Evolutionary conservation across 441 rosid species (phyloP), one percentile per base, ranked within the genome.

Genomic region (Lepidium campestre): DNA sequence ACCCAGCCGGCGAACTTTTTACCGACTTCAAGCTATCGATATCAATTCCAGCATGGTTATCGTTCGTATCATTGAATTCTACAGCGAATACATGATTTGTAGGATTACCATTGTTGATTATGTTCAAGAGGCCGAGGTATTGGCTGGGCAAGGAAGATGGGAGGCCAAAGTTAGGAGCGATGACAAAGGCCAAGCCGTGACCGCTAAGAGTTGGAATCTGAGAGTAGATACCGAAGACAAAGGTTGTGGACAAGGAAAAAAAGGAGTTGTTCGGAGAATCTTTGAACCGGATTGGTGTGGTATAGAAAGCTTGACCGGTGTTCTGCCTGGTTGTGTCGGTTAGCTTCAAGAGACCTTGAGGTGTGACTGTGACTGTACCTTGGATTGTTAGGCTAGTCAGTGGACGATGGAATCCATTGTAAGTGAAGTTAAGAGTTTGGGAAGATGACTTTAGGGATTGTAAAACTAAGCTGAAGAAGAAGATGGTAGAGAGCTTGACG

Each of bases 1-100:
- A 86, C 1, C 82, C 81, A 0, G 86, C 89, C 1, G 59, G 1
- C 11, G 74, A 76, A 25, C 86, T 83, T 11, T 67, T 69, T 6
- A 69, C 80, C 2, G 97, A 91, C 3, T 0, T 72, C 61, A 87
- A 18, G 73, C 86, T 79, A 73, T 87, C 83, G 72, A 85, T 49
- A 70, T 91, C 83, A 64, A 91, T 81, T 10, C 93, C 94, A 5
- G 85, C 73, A 75, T 91, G 97, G 80, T 88, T 86, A 23, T 81
- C 78, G 63, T 85, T 63, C 4, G 78, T 75, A 59, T 88, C 91
- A 0, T 67, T 71, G 52, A 86, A 86, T 54, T 91, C 96, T 7
- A 88, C 90, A 1, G 93, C 93, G 23, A 91, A 70, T 2, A 85
- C 62, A 47, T 87, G 93, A 67, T 84, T 75, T 0, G 88, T 70